Evolutionary conservation across 2,329 filamentous ascomycete species (phyloP), one percentile per base, ranked within the genome.

Genomic region (Paracoccidioides lutzii): DNA sequence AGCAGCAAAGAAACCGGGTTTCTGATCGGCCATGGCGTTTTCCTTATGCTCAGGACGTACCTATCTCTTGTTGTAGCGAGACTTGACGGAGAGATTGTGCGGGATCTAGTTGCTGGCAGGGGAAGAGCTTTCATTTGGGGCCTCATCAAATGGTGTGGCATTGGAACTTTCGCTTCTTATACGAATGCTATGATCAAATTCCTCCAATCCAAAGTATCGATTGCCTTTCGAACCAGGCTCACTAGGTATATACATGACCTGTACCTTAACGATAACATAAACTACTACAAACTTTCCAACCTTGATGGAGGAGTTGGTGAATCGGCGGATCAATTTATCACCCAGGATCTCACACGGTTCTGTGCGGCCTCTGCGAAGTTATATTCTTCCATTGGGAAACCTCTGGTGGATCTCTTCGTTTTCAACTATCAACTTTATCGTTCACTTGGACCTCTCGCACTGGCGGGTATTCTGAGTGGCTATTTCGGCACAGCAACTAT

Each of bases 141-240:
- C 5, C 85, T 98, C 49, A 69, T 85, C 51, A 96, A 97, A 77
- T 98, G 93, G 93, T 90, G 90, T 61, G 90, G 91, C 3, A 84
- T 98, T 40, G 93, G 93, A 44, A 88, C 87, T 2, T 84, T 97
- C 60, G 91, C 90, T 7, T 95, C 91, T 0, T 98, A 98, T 67
- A 96, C 91, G 52, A 98, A 98, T 70, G 90, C 91, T 55, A 96
- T 94, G 87, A 98, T 98, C 77, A 97, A 97, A 71, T 98, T 88
- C 73, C 79, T 98, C 59, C 91, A 98, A 72, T 91, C 88, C 52
- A 98, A 98, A 75, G 90, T 98, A 54, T 95, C 91, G 5, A 98
- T 98, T 62, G 91, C 94, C 38, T 98, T 98, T 78, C 84, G 93
- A 44, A 98, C 93, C 4, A 83, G 93, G 9, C 78, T 98, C 12